Evolutionary conservation across 768 basidiomycete genomes (phyloP), one percentile per base, ranked within the genome.

Genomic region (Pleurotus djamor): DNA sequence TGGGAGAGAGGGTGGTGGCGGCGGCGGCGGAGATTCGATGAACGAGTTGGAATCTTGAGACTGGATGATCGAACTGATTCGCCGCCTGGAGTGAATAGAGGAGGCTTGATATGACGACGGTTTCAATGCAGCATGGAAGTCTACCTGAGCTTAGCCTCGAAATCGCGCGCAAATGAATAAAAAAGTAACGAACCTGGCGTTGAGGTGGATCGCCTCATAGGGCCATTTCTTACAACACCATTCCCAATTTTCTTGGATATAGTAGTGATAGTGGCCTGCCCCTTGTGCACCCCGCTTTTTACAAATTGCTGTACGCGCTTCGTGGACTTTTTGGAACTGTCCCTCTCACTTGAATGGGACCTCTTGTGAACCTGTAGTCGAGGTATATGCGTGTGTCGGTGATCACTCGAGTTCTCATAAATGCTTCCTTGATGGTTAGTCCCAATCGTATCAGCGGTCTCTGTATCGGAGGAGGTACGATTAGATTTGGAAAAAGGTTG

Each of bases 11-110:
- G 84, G 76, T 0, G 81, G 79, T 8, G 83, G 76, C 1, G 66
- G 78, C 43, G 69, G 80, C 35, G 72, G 77, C 37, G 61, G 61
- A 4, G 76, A 74, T 12, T 71, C 75, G 17, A 68, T 74, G 12
- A 76, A 76, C 14, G 73, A 52, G 51, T 55, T 69, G 17, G 70
- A 68, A 47, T 73, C 74, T 28, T 73, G 66, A 1, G 67, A 69
- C 21, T 73, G 79, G 5, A 79, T 76, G 37, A 84, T 68, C 1
- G 83, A 83, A 51, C 80, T 79, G 21, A 86, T 67, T 2, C 84
- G 79, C 57, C 84, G 76, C 38, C 93, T 85, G 1, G 92, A 91
- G 68, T 94, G 93, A 54, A 95, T 94, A 1, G 92, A 94, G 1
- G 93, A 67, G 68, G 93, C 79, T 82, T 92, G 78, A 76, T 92